These are phyloP conservation scores for Gonapodya sp. DNA, from an alignment of 192 early-diverging fungal genomes.

Conservation along the genomic window DNA sequence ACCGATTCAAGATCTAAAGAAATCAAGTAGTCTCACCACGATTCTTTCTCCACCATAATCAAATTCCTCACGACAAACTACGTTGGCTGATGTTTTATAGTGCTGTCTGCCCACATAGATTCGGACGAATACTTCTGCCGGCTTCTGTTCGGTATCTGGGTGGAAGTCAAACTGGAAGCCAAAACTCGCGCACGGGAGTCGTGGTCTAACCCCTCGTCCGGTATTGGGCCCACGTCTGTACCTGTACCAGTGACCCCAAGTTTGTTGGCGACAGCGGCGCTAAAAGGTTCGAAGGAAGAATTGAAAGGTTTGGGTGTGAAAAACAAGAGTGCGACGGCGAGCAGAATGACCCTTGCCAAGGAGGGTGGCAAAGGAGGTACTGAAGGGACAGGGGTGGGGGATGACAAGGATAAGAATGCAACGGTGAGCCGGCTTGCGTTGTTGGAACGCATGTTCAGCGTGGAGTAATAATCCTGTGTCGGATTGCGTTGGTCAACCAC, in stretches of 20 bases:
- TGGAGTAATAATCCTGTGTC: no score
- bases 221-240: no score
- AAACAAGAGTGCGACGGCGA: not conserved
- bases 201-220: no score
- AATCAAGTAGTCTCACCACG: no score
- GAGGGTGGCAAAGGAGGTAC: not conserved
- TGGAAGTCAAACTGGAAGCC: not conserved
- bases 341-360: not conserved
- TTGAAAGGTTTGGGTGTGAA: not conserved
- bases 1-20: no score
- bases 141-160: conserved; percentile 17
- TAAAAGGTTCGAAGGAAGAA: not conserved
- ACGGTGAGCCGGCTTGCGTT: not conserved
- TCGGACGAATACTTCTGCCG: conserved; percentile 18
- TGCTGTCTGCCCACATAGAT: conserved; percentile 9
- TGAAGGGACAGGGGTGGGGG: not conserved
- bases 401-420: not conserved
- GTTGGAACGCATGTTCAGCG: no score
- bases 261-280: not conserved
- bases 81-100: not conserved
- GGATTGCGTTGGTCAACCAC: no score
- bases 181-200: not conserved
- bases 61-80: no score
- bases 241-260: no score
- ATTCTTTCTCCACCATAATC: no score